Percentiles rank a stretch among this genome's conserved stretches.
These are phyloP conservation scores for Aspergillus tubingensis DNA, from an alignment of 2,329 filamentous ascomycete species.

Conservation along the genomic window DNA sequence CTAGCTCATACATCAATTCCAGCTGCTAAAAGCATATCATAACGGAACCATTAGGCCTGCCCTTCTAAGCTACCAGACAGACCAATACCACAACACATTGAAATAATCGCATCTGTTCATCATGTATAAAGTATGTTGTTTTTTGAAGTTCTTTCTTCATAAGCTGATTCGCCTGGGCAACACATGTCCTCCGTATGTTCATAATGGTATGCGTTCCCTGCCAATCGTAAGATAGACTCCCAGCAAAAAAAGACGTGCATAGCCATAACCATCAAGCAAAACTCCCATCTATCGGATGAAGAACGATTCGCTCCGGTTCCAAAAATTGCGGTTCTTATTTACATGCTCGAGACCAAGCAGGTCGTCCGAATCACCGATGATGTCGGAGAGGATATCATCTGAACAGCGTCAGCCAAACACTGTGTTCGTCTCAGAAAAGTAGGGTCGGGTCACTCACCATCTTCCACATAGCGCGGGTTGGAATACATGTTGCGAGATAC, in stretches of 20 bases:
- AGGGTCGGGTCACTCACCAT: slow-evolving; percentile 64
- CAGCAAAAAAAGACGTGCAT: slow-evolving; percentile 3
- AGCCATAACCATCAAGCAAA: not conserved
- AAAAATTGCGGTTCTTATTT: slow-evolving; percentile 62
- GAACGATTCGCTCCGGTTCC: slow-evolving; percentile 63
- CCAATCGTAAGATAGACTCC: slow-evolving; percentile 4
- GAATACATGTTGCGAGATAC: slow-evolving; percentile 71
- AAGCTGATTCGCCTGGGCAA: slow-evolving; percentile 4
- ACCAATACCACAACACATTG: not conserved
- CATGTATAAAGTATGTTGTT: slow-evolving; percentile 3
- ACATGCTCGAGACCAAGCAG: slow-evolving; percentile 69
- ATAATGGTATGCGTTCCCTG: slow-evolving; percentile 7
- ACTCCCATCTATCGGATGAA: slow-evolving; percentile 57
- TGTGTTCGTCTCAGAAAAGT: not conserved
- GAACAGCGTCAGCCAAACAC: slow-evolving; percentile 14
- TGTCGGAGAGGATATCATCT: slow-evolving; percentile 51
- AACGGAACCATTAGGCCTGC: not conserved
- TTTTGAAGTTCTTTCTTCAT: slow-evolving; percentile 6
- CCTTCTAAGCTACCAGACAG: slow-evolving; percentile 8
- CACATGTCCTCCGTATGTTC: slow-evolving; percentile 9
- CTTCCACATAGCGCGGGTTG: slow-evolving; percentile 78
- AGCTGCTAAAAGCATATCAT: not conserved
- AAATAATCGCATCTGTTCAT: not conserved
- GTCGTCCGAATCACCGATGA: slow-evolving; percentile 76
- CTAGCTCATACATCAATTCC: slow-evolving; percentile 4